These are phyloP conservation scores for Citrullus colocynthis DNA, from an alignment of 306 rosid genomes.

Conservation along the genomic window DNA sequence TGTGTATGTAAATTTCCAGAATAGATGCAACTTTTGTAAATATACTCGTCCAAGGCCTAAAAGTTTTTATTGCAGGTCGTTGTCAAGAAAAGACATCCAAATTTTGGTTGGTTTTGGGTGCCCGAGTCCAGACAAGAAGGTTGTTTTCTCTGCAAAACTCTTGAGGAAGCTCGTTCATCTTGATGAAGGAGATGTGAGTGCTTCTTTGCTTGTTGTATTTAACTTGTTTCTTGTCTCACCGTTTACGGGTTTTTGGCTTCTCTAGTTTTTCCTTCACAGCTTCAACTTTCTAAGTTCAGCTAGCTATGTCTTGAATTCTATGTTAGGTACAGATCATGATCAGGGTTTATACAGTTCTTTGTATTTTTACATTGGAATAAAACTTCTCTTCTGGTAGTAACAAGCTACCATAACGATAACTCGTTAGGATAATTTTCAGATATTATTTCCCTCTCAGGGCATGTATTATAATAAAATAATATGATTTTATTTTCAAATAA, in stretches of 20 bases:
- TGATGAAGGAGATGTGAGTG: slow-evolving; percentile 96
- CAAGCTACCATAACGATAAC: neutral
- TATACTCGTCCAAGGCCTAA: slow-evolving; percentile 13
- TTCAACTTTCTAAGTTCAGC: neutral
- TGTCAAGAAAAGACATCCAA: slow-evolving; percentile 78
- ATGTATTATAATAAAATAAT: neutral
- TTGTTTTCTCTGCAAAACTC: slow-evolving; percentile 84
- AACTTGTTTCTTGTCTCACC: neutral
- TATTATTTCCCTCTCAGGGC: neutral
- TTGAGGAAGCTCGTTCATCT: slow-evolving; percentile 76
- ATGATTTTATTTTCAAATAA: neutral
- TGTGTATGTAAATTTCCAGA: neutral
- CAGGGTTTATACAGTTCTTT: neutral
- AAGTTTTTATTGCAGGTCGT: slow-evolving; percentile 60
- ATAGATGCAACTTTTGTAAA: neutral
- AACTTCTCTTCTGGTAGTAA: neutral
- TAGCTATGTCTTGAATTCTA: neutral
- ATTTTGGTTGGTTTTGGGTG: slow-evolving; percentile 89
- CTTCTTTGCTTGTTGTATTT: neutral
- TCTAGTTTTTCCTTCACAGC: neutral
- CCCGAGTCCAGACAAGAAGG: slow-evolving; percentile 69
- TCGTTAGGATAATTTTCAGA: neutral
- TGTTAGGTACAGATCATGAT: neutral
- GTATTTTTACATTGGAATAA: neutral
- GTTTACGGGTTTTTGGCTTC: neutral